These are phyloP conservation scores for Aspergillus incahuasiensis DNA, from an alignment of 495 filamentous ascomycete genomes.

Conservation along the genomic window DNA sequence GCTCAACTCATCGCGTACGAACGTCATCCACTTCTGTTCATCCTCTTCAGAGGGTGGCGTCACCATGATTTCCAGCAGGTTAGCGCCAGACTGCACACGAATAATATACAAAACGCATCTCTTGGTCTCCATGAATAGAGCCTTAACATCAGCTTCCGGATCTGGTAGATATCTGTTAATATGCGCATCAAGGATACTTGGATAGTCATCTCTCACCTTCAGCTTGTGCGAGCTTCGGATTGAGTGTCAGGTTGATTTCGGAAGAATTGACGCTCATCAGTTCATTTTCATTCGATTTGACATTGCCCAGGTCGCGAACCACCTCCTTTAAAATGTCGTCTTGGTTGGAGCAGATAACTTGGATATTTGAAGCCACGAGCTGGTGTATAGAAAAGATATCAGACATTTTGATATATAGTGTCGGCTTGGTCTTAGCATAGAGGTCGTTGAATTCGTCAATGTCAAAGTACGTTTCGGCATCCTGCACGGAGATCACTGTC, in stretches of 20 bases:
- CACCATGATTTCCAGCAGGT: slow-evolving; percentile 91
- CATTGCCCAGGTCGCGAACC: slow-evolving; percentile 86
- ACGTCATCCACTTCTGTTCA: slow-evolving; percentile 76
- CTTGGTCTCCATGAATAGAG: slow-evolving; percentile 97
- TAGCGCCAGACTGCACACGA: slow-evolving; percentile 85
- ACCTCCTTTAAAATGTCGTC: slow-evolving; percentile 91
- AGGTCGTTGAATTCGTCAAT: slow-evolving; percentile 98
- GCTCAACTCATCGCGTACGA: slow-evolving; percentile 79
- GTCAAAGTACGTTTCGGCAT: slow-evolving; percentile 87
- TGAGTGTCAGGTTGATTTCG: slow-evolving; percentile 88
- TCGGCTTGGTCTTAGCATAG: slow-evolving; percentile 91
- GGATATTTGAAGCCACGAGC: slow-evolving; percentile 73
- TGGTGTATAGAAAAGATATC: slow-evolving; percentile 97
- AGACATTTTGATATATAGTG: slow-evolving; percentile 95
- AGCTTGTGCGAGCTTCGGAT: slow-evolving; percentile 82
- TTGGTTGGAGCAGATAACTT: slow-evolving; percentile 66
- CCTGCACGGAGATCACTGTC: slow-evolving; percentile 73
- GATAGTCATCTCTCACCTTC: slow-evolving; percentile 51
- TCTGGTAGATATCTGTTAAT: slow-evolving; percentile 42
- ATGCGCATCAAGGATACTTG: background rate
- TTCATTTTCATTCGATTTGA: slow-evolving; percentile 91
- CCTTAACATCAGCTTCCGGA: slow-evolving; percentile 84
- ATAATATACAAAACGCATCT: slow-evolving; percentile 97
- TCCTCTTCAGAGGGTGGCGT: slow-evolving; percentile 84
- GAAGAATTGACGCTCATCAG: slow-evolving; percentile 80